These are phyloP conservation scores for Mikania micrantha DNA, from an alignment of 129 eudicot species.

Conservation along the genomic window DNA sequence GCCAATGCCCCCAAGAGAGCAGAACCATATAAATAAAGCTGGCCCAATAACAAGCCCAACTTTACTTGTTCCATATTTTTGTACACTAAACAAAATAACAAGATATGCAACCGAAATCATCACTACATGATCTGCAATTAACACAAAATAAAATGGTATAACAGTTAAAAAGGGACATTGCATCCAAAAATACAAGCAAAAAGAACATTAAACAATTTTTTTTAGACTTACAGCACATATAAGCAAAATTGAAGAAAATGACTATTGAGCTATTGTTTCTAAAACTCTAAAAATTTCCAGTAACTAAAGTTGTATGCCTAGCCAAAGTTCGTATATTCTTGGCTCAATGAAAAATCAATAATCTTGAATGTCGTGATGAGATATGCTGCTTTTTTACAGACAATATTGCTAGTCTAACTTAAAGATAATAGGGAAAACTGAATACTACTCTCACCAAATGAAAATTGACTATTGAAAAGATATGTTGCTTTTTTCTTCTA, in stretches of 20 bases:
- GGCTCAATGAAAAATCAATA: neutral
- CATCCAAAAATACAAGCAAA: neutral
- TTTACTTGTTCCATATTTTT: slow-evolving; percentile 94
- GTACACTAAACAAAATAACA: slow-evolving; percentile 77
- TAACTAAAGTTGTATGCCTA: slow-evolving; percentile 8
- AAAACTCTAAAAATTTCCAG: neutral
- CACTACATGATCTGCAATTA: slow-evolving; percentile 73
- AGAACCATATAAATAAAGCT: slow-evolving; percentile 88
- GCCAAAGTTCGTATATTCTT: neutral
- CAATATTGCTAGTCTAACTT: slow-evolving; percentile 3
- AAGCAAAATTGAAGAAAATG: neutral
- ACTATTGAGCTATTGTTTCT: neutral
- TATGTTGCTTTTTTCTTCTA: too few relatives aligned
- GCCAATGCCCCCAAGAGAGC: slow-evolving; percentile 87
- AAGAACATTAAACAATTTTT: neutral
- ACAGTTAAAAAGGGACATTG: slow-evolving; percentile 14
- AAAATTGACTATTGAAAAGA: too few relatives aligned
- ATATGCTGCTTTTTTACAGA: slow-evolving; percentile 1
- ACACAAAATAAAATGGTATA: slow-evolving; percentile 8
- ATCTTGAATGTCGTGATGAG: slow-evolving; percentile 4
- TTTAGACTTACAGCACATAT: neutral
- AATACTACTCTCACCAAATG: too few relatives aligned
- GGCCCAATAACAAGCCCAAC: slow-evolving; percentile 94
- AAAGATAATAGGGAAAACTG: neutral
- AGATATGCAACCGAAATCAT: slow-evolving; percentile 90